These are phyloP conservation scores for Rutstroemia sydowiana DNA, from an alignment of 2,329 filamentous ascomycete genomes.

Conservation along the genomic window DNA sequence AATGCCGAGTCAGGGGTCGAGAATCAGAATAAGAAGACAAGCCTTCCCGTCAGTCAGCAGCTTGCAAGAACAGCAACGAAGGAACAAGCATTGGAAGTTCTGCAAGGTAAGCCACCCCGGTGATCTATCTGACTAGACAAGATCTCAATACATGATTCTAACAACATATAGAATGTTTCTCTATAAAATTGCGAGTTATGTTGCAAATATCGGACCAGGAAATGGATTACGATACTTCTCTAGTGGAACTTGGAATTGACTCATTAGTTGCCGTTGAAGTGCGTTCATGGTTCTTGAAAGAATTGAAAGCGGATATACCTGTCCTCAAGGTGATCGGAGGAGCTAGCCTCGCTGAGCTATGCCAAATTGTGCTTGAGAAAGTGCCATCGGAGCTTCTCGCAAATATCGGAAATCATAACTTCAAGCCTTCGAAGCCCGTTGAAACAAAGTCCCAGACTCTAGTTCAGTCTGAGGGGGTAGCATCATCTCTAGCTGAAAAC, in stretches of 20 bases:
- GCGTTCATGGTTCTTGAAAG: conserved; percentile 10
- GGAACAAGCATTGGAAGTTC: background rate
- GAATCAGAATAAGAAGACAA: background rate
- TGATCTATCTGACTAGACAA: background rate
- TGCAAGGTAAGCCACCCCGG: background rate
- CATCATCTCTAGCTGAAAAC: no score
- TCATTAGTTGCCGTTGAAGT: conserved; percentile 3
- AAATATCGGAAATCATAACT: background rate
- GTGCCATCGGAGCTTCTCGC: background rate
- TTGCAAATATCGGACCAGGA: background rate
- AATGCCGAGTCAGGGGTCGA: background rate
- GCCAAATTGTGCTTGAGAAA: background rate
- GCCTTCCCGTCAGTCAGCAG: background rate
- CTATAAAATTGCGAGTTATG: background rate
- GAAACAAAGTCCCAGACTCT: no score
- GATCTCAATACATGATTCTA: background rate
- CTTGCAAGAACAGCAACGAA: background rate
- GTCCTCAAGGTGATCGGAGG: conserved; percentile 6
- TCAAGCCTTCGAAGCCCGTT: no score
- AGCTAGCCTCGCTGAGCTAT: conserved; percentile 1
- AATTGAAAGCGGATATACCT: conserved; percentile 2
- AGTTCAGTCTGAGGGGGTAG: no score
- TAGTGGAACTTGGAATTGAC: conserved; percentile 1
- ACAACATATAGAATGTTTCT: background rate
- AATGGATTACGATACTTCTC: background rate